Base-by-base conservation (phyloP, 345 rosid species). In the Streptanthus diversifolius region DNA sequence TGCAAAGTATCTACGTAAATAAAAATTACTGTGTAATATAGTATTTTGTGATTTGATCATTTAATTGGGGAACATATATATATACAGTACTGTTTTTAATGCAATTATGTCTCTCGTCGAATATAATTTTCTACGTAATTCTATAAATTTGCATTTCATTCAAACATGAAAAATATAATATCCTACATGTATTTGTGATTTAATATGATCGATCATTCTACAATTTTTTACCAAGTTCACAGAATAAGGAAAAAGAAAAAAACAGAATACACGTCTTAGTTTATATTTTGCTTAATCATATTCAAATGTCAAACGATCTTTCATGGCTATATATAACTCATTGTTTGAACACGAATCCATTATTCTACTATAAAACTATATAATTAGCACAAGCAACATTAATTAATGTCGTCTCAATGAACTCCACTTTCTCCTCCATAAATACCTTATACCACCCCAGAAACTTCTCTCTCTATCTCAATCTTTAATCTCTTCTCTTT, bases 401-500 rank as follows among this genome's bases (percentile, higher is more conserved):
- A 56, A 68, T 49, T 59, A 65, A 67, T 51, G 51, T 40, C 24
- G 30, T 40, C 68, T 17, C 29, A 47, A 13, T 12, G 24, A 58
- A 30, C 73, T 75, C 17, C 73, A 75, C 45, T 59, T 59, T 55
- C 55, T 33, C 65, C 25, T 73, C 77, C 73, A 67, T 75, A 75
- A 75, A 75, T 75, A 75, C 72, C 44, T 56, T 73, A 35, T 7
- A 56, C 19, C 62, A 39, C 54, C 11, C 8, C 66, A 40, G 12
- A 6, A 14, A 7, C 58, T 5, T 52, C 49, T 41, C 63, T 40
- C 69, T 57, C 53, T 5, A 30, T 47, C 56, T 19, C 61, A 30
- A 45, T 73, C 57, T 70, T 7, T 27, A 24, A 30, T 18, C 12
- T 36, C 39, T 47, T 49, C 68, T 56, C 27, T 66, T 63, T 29